These are phyloP conservation scores for Suhomyces atakaporum DNA, from an alignment of 1,139 yeast species.

Conservation along the genomic window DNA sequence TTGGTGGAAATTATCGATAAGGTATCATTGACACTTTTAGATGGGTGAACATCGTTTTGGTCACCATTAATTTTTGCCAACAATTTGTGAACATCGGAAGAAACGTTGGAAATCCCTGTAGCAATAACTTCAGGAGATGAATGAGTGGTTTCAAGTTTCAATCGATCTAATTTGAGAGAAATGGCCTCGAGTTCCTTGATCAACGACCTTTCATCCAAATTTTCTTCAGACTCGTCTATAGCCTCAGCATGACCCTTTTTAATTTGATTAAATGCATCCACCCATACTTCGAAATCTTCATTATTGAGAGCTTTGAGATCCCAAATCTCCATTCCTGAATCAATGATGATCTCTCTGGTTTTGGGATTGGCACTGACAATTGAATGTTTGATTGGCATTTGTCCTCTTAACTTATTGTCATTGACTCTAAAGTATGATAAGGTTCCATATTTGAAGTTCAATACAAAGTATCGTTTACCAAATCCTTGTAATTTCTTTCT, in stretches of 20 bases:
- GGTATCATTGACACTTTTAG: slow-evolving; percentile 22
- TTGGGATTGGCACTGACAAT: slow-evolving; percentile 77
- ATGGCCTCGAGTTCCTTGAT: slow-evolving; percentile 20
- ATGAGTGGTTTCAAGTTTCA: slow-evolving; percentile 19
- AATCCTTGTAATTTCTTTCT: slow-evolving; percentile 82
- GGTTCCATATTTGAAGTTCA: slow-evolving; percentile 80
- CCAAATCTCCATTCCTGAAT: slow-evolving; percentile 97
- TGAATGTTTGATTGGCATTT: slow-evolving; percentile 82
- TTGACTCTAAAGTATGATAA: slow-evolving; percentile 74
- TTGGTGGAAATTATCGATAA: slow-evolving; percentile 32
- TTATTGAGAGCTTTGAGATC: slow-evolving; percentile 67
- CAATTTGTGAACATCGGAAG: slow-evolving; percentile 22
- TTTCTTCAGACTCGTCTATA: no score
- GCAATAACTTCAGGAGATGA: slow-evolving; percentile 15
- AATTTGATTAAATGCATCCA: slow-evolving; percentile 65
- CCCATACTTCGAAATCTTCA: slow-evolving; percentile 79
- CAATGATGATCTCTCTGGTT: slow-evolving; percentile 72
- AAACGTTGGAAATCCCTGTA: slow-evolving; percentile 16
- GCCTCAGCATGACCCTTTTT: slow-evolving; percentile 27
- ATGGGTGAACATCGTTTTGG: slow-evolving; percentile 5
- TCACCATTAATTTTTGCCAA: slow-evolving; percentile 19
- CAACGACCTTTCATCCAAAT: slow-evolving; percentile 5
- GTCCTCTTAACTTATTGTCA: slow-evolving; percentile 80
- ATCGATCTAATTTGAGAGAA: slow-evolving; percentile 26
- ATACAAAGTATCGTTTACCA: slow-evolving; percentile 77